Evolutionary conservation across 2,329 filamentous ascomycete genomes (phyloP).

Genomic region (Juglanconis sp.): DNA sequence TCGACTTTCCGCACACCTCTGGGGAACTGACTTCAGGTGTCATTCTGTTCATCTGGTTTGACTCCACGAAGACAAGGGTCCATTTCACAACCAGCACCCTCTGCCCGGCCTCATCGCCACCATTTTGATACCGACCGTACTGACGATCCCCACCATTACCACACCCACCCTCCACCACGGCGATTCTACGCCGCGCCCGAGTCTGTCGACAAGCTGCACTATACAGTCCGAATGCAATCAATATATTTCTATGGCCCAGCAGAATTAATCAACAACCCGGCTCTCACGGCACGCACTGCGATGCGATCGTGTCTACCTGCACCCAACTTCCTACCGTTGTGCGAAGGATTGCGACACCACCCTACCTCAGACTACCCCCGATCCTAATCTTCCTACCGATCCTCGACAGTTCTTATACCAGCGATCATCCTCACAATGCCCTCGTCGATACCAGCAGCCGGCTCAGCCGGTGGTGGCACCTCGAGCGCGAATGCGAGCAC

Average conservation of each 20-base stretch:
- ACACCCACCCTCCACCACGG: not conserved
- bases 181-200: not conserved
- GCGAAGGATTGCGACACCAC: slow-evolving; percentile 14
- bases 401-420: not conserved
- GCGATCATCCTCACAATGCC: slow-evolving; percentile 31
- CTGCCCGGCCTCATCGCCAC: not conserved
- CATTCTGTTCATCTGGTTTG: too few species aligned
- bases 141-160: not conserved
- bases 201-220: not conserved
- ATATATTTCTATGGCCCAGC: not conserved
- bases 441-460: slow-evolving; percentile 31
- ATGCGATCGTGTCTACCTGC: slow-evolving; percentile 17
- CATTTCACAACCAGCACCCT: not conserved
- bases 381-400: not conserved
- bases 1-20: not conserved
- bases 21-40: too few species aligned
- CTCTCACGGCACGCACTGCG: slow-evolving; percentile 16
- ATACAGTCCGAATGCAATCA: not conserved
- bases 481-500: slow-evolving; percentile 48
- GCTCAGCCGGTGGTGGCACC: slow-evolving; percentile 32
- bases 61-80: not conserved
- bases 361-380: slow-evolving; percentile 1
- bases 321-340: slow-evolving; percentile 15
- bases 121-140: not conserved
- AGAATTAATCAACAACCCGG: not conserved